Percentiles rank a stretch among this genome's conserved stretches.
These are phyloP conservation scores for Isabelozyma rhagii DNA, from an alignment of 805 yeast species.

Conservation along the genomic window DNA sequence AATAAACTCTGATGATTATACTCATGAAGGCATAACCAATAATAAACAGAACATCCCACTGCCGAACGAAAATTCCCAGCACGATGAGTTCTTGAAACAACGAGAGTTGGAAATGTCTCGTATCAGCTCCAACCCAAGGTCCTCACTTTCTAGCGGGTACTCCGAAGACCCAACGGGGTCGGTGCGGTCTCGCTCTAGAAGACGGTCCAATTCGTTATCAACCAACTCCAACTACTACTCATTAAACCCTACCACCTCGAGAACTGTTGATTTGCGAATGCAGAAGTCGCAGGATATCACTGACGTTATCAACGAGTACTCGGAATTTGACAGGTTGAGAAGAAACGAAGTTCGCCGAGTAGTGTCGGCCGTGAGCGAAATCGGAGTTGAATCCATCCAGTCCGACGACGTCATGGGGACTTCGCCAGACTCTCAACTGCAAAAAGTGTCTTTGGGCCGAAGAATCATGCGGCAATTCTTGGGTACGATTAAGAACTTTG, in stretches of 20 bases:
- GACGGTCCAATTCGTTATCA: background rate
- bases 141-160: slow-evolving; percentile 3
- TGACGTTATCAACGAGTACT: slow-evolving; percentile 43
- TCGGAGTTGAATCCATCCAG: slow-evolving; percentile 11
- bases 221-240: slow-evolving; percentile 10
- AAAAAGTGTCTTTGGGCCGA: background rate
- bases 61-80: slow-evolving; percentile 8
- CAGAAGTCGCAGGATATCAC: slow-evolving; percentile 30
- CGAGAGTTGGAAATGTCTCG: slow-evolving; percentile 5
- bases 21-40: background rate
- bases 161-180: background rate
- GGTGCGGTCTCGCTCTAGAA: background rate
- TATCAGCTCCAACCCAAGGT: slow-evolving; percentile 5
- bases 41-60: background rate
- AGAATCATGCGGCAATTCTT: background rate
- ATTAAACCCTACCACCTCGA: slow-evolving; percentile 11
- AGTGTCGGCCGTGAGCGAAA: slow-evolving; percentile 19
- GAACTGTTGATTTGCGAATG: slow-evolving; percentile 21
- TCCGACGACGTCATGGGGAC: slow-evolving; percentile 1
- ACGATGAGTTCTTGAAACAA: slow-evolving; percentile 15
- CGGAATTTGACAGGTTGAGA: slow-evolving; percentile 40
- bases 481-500: slow-evolving; percentile 45
- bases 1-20: background rate
- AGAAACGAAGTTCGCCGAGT: slow-evolving; percentile 13
- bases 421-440: slow-evolving; percentile 1